These are phyloP conservation scores for Naganishia antarctica DNA, from an alignment of 768 basidiomycete genomes.

Conservation along the genomic window DNA sequence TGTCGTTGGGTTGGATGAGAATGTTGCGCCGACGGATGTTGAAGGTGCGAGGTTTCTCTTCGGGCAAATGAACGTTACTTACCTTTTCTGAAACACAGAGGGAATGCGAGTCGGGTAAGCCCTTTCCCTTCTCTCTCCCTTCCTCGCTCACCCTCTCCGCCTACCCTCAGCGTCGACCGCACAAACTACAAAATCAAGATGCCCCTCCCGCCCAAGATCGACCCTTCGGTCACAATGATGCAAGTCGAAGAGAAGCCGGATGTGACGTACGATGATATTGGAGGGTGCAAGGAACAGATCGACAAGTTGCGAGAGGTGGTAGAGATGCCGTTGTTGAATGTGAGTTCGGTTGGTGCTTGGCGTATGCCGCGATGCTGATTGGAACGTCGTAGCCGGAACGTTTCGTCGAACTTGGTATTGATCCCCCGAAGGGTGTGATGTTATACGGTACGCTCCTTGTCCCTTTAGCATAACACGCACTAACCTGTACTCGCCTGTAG, in stretches of 20 bases:
- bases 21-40: conserved; percentile 94
- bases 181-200: conserved; percentile 98
- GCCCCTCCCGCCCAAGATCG: conserved; percentile 95
- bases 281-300: conserved; percentile 98
- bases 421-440: conserved; percentile 96
- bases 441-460: conserved; percentile 61
- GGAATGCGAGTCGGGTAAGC: conserved; percentile 99
- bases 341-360: conserved; percentile 50
- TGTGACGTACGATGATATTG: conserved; percentile 75
- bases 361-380: conserved; percentile 1
- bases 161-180: conserved; percentile 44
- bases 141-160: not conserved
- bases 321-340: conserved; percentile 88
- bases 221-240: conserved; percentile 99
- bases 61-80: not conserved
- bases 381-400: conserved; percentile 75
- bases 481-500: not conserved
- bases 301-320: conserved; percentile 98
- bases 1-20: conserved; percentile 92
- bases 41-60: conserved; percentile 52
- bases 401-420: conserved; percentile 95
- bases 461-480: not conserved
- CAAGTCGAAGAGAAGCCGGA: conserved; percentile 43
- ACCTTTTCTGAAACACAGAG: conserved; percentile 53
- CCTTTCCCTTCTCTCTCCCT: not conserved